Evolutionary conservation across 2,329 filamentous ascomycete species (phyloP).

Genomic region (Metarhizium anisopliae): DNA sequence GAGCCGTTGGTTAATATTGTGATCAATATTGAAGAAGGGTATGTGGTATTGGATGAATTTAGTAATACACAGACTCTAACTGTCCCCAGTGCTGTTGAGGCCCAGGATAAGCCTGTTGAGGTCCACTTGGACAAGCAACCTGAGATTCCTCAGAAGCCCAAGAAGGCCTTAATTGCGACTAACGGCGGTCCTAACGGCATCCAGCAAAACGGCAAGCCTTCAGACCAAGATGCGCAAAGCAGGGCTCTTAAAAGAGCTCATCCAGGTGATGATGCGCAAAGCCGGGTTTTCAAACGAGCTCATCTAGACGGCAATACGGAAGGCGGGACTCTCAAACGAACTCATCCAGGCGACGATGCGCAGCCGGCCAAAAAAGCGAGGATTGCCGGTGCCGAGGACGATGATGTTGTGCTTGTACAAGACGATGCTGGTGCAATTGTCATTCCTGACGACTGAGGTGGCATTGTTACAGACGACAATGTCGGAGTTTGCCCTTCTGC

Average conservation of each 20-base stretch:
- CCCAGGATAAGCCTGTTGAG: conserved; percentile 46
- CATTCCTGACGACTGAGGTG: conserved; percentile 52
- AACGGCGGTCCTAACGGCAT: conserved; percentile 29
- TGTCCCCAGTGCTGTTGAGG: conserved; percentile 30
- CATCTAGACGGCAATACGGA: conserved; percentile 24
- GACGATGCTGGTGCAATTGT: conserved; percentile 54
- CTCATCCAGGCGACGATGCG: conserved; percentile 31
- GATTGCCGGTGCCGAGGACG: conserved; percentile 21
- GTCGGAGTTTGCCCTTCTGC: conserved; percentile 1
- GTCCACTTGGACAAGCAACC: conserved; percentile 33
- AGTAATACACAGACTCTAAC: conserved; percentile 6
- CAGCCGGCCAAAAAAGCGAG: conserved; percentile 42
- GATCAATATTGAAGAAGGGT: conserved; percentile 58
- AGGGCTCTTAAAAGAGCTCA: conserved; percentile 38
- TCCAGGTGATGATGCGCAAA: conserved; percentile 30
- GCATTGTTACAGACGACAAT: neutral
- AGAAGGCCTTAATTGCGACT: conserved; percentile 26
- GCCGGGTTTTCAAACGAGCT: conserved; percentile 36
- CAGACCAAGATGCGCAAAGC: conserved; percentile 18
- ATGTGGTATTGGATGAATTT: conserved; percentile 18
- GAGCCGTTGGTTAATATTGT: conserved; percentile 72
- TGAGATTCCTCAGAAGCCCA: conserved; percentile 46
- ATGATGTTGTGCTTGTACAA: conserved; percentile 40
- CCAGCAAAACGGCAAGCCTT: conserved; percentile 34
- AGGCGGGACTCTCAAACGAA: conserved; percentile 36